Conservation (phyloP, 1,139 yeast genomes). For the Candida dubliniensis region DNA sequence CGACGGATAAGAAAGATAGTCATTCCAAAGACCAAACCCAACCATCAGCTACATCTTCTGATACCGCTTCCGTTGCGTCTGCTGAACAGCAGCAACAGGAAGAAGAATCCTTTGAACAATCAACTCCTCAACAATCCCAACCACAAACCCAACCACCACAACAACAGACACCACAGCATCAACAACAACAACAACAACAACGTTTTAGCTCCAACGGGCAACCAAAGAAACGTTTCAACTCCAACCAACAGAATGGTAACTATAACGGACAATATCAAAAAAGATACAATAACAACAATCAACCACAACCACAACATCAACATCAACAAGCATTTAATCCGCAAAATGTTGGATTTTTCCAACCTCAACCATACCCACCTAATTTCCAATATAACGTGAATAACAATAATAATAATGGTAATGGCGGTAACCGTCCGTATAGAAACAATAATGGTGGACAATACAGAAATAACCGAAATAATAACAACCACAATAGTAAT, state of each 20-base stretch:
- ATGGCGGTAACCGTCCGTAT: constrained; percentile 2
- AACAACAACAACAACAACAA: constrained; percentile 18
- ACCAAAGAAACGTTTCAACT: constrained; percentile 19
- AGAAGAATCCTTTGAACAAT: constrained; percentile 3
- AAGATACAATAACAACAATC: constrained; percentile 13
- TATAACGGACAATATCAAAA: constrained; percentile 18
- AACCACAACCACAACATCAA: constrained; percentile 13
- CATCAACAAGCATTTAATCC: constrained; percentile 21
- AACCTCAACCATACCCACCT: constrained; percentile 21
- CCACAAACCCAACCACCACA: constrained; percentile 6
- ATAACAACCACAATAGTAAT: constrained; percentile 11
- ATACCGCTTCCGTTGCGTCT: background rate
- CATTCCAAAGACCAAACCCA: constrained; percentile 9
- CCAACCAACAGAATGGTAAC: constrained; percentile 12
- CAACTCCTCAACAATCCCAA: constrained; percentile 7
- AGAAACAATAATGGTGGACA: constrained; percentile 15
- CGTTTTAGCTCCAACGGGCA: constrained; percentile 11
- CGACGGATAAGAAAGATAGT: constrained; percentile 3
- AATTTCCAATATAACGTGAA: constrained; percentile 28
- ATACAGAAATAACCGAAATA: constrained; percentile 9
- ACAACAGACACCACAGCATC: constrained; percentile 10
- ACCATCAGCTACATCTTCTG: constrained; percentile 4
- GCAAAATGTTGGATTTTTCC: constrained; percentile 24
- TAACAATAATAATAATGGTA: constrained; percentile 1
- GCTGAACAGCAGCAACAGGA: constrained; percentile 1